Evolutionary conservation across 2,329 filamentous ascomycete species (phyloP), one percentile per base, ranked within the genome.

Genomic region (Rasamsonia emersonii): DNA sequence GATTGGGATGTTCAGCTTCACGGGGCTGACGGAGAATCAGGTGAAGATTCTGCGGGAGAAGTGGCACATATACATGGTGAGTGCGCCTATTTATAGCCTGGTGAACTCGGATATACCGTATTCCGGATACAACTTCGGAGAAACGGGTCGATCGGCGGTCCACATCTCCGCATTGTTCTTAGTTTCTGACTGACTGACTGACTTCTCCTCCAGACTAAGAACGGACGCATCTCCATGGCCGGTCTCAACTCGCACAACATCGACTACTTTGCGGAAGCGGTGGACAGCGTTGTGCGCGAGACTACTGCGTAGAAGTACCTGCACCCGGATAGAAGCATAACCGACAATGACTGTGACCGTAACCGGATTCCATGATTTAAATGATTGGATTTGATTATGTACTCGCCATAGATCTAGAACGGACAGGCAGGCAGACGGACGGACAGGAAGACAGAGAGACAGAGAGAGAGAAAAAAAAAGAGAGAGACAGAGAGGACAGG

Each of bases 1-100:
- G 72, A 98, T 98, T 55, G 91, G 91, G 66, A 98, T 98, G 91
- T 98, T 98, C 67, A 89, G 81, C 59, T 98, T 93, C 36, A 70
- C 69, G 0, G 72, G 71, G 0, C 51, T 76, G 38, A 64, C 39
- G 4, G 62, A 67, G 37, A 37, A 51, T 3, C 70, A 74, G 40
- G 68, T 75, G 3, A 44, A 51, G 43, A 47, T 56, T 28, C 43
- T 68, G 38, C 49, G 61, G 18, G 60, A 65, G 32, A 65, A 68
- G 49, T 67, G 62, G 57, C 65, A 69, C 39, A 55, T 69, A 24
- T 69, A 68, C 36, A 67, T 69, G 65, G 60, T 63, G 38, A 38
- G 52, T 48, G 32, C 26, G 13, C 21, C 18, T 42, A 20, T 24
- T 26, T 37, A 8, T 27, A 21, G 18, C 18, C 25, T 24, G n/a